phyloP scores from a whole-genome alignment of 805 yeast species.

The Jamesozyma rosinii region DNA sequence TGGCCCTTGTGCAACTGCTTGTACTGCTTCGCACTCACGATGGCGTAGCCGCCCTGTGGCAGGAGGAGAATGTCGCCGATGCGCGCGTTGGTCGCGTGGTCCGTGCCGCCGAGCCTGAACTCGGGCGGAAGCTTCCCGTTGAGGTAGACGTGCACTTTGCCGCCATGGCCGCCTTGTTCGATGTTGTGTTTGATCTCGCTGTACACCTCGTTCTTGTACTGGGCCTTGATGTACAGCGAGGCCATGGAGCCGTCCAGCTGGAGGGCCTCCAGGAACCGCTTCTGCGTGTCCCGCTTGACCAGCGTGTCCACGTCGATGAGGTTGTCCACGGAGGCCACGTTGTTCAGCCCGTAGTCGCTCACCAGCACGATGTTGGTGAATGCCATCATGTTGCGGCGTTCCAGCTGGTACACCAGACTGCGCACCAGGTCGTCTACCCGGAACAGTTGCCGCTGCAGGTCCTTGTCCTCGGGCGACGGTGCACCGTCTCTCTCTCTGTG shows the following conservation, averaged over 20 bases:
- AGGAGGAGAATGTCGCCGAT: not conserved
- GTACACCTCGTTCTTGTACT: slow-evolving; percentile 33
- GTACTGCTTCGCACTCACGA: slow-evolving; percentile 41
- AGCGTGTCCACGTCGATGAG: not conserved
- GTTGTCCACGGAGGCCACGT: not conserved
- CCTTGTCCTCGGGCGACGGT: slow-evolving; percentile 29
- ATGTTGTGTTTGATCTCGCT: slow-evolving; percentile 29
- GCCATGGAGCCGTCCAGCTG: slow-evolving; percentile 14
- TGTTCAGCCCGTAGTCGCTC: slow-evolving; percentile 83
- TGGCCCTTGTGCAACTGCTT: slow-evolving; percentile 15
- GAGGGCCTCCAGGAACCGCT: slow-evolving; percentile 26
- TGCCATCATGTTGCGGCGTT: slow-evolving; percentile 46
- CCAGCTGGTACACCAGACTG: slow-evolving; percentile 39
- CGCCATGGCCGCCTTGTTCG: not conserved
- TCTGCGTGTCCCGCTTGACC: not conserved
- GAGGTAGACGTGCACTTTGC: slow-evolving; percentile 31
- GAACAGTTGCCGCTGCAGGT: slow-evolving; percentile 23
- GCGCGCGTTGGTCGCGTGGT: not conserved
- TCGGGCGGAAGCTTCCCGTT: slow-evolving; percentile 44
- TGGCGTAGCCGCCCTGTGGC: slow-evolving; percentile 53
- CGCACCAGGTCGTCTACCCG: slow-evolving; percentile 61
- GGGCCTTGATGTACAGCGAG: slow-evolving; percentile 6
- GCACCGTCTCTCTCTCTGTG: not conserved
- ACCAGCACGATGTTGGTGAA: slow-evolving; percentile 69
- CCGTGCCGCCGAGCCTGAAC: slow-evolving; percentile 33